These are phyloP conservation scores for Acorus calamus DNA, from an alignment of 106 monocot species.

Conservation along the genomic window DNA sequence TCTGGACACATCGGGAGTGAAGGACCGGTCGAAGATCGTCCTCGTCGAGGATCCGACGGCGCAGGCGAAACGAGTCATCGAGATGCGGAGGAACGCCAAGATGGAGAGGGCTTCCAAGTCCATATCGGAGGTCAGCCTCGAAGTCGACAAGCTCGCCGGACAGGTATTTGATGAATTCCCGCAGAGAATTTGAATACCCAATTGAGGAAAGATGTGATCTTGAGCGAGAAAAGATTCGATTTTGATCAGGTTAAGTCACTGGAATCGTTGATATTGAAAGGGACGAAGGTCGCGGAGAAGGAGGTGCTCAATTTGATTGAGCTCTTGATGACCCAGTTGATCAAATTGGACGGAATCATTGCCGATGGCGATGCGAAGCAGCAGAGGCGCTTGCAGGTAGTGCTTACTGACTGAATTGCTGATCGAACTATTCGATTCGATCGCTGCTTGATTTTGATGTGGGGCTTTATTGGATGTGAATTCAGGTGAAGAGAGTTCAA, in stretches of 20 bases:
- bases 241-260: constrained; percentile 47
- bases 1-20: constrained; percentile 68
- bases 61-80: constrained; percentile 54
- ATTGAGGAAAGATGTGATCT: no score
- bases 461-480: not conserved
- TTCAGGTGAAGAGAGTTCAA: constrained; percentile 72
- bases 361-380: constrained; percentile 61
- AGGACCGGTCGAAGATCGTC: constrained; percentile 70
- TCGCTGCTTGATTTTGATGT: not conserved
- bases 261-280: constrained; percentile 46
- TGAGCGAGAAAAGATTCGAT: no score
- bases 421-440: not conserved
- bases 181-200: no score
- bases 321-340: constrained; percentile 58
- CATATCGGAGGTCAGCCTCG: constrained; percentile 33
- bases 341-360: constrained; percentile 56
- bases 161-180: constrained; percentile 25
- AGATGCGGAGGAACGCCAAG: constrained; percentile 46
- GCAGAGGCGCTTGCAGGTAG: constrained; percentile 61
- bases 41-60: constrained; percentile 56
- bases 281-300: constrained; percentile 50
- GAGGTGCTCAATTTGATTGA: constrained; percentile 58
- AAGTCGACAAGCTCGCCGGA: constrained; percentile 58
- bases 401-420: not conserved
- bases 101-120: constrained; percentile 54